Evolutionary conservation across 345 rosid genomes (phyloP).

Genomic region (Eucalyptus marginata): DNA sequence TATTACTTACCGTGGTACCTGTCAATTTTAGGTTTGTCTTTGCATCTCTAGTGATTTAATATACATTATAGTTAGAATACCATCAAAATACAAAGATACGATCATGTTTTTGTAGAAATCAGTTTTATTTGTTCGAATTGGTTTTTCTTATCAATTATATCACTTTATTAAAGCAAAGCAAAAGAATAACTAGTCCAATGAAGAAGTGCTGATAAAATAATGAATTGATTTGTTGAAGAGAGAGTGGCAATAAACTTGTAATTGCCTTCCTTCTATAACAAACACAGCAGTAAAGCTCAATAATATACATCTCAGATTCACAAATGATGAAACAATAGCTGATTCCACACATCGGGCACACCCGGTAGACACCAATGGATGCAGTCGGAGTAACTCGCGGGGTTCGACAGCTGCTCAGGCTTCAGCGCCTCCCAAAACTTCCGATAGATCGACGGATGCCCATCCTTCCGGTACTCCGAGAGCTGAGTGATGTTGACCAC

Average conservation of each 20-base stretch:
- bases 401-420: conserved; percentile 48
- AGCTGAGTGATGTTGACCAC: conserved; percentile 86
- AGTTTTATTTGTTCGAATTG: background rate
- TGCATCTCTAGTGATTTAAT: background rate
- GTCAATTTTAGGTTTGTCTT: background rate
- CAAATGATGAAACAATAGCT: conserved; percentile 68
- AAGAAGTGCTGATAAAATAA: background rate
- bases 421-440: conserved; percentile 89
- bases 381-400: conserved; percentile 77
- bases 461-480: conserved; percentile 93
- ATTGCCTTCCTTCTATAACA: background rate
- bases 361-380: conserved; percentile 97
- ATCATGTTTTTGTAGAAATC: background rate
- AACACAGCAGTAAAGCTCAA: background rate
- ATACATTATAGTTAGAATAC: background rate
- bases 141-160: background rate
- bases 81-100: background rate
- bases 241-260: background rate
- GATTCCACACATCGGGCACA: conserved; percentile 93
- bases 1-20: background rate
- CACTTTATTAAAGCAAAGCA: background rate
- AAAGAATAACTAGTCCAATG: background rate
- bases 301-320: background rate
- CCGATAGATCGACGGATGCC: conserved; percentile 85
- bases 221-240: background rate